Percentiles rank a stretch among this genome's conserved stretches.
Conservation (phyloP, 202 grass and related monocot species). For the Digitaria exilis region DNA sequence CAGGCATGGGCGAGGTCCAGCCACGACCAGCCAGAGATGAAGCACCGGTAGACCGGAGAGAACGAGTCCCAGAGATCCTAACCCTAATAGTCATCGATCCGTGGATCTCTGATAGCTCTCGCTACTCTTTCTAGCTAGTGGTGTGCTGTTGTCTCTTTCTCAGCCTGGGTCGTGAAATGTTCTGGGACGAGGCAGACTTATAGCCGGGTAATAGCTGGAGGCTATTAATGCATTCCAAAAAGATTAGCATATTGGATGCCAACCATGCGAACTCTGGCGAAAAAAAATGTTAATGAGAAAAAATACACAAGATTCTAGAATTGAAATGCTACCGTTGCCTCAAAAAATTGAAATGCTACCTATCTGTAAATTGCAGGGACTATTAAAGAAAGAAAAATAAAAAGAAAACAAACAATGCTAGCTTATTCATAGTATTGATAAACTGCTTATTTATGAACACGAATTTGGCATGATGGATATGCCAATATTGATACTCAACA, state of each 20-base stretch:
- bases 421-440: too few species aligned
- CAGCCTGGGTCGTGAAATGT: neutral
- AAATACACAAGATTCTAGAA: too few species aligned
- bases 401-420: too few species aligned
- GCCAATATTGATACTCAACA: too few species aligned
- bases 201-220: neutral
- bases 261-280: neutral
- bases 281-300: too few species aligned
- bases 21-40: neutral
- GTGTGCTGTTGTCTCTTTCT: neutral
- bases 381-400: too few species aligned
- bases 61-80: conserved; percentile 6
- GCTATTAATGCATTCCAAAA: neutral
- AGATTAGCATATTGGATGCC: neutral
- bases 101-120: neutral
- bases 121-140: neutral
- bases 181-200: neutral
- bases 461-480: too few species aligned
- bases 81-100: neutral
- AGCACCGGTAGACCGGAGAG: neutral
- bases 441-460: too few species aligned
- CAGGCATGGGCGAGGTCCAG: neutral
- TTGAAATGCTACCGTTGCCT: too few species aligned
- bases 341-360: too few species aligned
- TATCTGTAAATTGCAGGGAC: too few species aligned